These are phyloP conservation scores for Boletus tomentosulus DNA, from an alignment of 768 basidiomycete genomes.

Conservation along the genomic window DNA sequence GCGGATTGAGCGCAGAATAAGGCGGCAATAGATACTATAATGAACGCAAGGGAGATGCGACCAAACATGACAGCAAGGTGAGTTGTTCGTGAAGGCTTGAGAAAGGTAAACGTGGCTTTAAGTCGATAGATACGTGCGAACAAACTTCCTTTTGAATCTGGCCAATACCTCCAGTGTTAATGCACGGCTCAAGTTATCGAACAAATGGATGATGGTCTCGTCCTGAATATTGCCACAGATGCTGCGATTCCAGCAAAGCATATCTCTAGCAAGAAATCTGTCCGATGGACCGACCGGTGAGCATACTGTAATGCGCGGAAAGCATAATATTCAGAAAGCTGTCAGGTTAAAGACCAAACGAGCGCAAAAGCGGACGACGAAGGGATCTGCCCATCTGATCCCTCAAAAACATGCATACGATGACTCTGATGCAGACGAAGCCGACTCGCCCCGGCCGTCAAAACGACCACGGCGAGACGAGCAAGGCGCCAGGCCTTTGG, in stretches of 20 bases:
- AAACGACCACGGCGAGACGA: conserved; percentile 45
- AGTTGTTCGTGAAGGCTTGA: neutral
- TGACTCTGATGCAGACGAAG: conserved; percentile 14
- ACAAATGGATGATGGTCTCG: conserved; percentile 67
- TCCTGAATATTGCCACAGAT: conserved; percentile 64
- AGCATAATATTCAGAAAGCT: neutral
- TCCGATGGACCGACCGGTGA: conserved; percentile 77
- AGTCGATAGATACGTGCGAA: conserved; percentile 18
- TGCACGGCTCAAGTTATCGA: neutral
- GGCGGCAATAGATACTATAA: conserved; percentile 60
- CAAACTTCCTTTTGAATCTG: conserved; percentile 14
- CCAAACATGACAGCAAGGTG: conserved; percentile 43
- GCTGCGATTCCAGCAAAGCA: conserved; percentile 28
- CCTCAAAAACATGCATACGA: conserved; percentile 16
- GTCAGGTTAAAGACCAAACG: conserved; percentile 73
- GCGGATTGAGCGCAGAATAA: conserved; percentile 68
- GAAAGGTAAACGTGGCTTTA: conserved; percentile 22
- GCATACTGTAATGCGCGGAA: conserved; percentile 13
- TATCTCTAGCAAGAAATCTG: conserved; percentile 45
- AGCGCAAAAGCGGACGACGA: conserved; percentile 54
- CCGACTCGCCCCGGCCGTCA: conserved; percentile 32
- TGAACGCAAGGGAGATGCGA: conserved; percentile 56
- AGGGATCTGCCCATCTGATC: conserved; percentile 26
- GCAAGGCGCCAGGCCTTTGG: conserved; percentile 7
- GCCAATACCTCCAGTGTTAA: neutral